Evolutionary conservation across 805 yeast species (phyloP).

Genomic region (Cyberlindnera nakhonratchasimensis): DNA sequence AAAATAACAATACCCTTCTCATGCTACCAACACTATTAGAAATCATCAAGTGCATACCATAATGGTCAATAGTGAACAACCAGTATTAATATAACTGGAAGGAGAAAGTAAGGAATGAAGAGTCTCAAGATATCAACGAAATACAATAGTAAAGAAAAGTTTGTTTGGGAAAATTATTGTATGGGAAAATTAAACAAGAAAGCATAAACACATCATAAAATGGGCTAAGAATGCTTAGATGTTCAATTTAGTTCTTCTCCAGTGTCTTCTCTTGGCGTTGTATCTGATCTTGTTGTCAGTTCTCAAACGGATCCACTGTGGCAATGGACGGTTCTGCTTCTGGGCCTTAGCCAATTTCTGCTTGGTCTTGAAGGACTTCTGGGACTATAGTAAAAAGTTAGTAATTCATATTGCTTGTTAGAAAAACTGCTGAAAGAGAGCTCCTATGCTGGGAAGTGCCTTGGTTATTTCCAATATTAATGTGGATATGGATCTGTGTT

Average conservation of each 20-base stretch:
- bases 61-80: not conserved
- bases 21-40: slow-evolving; percentile 1
- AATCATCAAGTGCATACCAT: not conserved
- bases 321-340: slow-evolving; percentile 99
- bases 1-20: slow-evolving; percentile 2
- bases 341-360: slow-evolving; percentile 98
- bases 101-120: slow-evolving; percentile 1
- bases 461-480: too few species aligned
- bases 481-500: too few species aligned
- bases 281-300: slow-evolving; percentile 96
- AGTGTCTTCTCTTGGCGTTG: slow-evolving; percentile 99
- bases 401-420: slow-evolving; percentile 10
- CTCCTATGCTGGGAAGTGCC: too few species aligned
- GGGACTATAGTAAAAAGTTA: slow-evolving; percentile 49
- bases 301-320: slow-evolving; percentile 99
- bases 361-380: slow-evolving; percentile 95
- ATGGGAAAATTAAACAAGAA: slow-evolving; percentile 13
- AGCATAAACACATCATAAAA: slow-evolving; percentile 8
- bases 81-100: slow-evolving; percentile 6
- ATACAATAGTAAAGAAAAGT: slow-evolving; percentile 5
- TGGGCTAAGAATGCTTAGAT: slow-evolving; percentile 52
- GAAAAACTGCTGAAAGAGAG: not conserved
- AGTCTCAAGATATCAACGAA: not conserved
- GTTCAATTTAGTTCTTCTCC: slow-evolving; percentile 99
- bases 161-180: not conserved